Evolutionary conservation across 306 rosid genomes (phyloP), one percentile per base, ranked within the genome.

Genomic region (Quercus engelmannii): DNA sequence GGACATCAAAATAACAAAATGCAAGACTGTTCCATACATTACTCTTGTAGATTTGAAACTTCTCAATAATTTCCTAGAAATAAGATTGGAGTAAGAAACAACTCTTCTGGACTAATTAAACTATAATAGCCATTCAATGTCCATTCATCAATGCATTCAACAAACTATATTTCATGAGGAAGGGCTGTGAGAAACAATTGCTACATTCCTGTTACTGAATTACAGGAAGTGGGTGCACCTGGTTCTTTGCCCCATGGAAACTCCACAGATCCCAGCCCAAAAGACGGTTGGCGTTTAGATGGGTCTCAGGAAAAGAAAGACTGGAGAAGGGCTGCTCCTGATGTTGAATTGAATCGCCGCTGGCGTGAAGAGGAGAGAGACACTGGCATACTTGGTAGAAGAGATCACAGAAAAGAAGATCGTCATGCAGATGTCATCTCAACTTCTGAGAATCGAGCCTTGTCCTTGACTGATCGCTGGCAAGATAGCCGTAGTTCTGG

Each of bases 331-430:
- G 74, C 83, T 83, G 78, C 75, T 52, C 87, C 95, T 28, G 95
- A 89, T 76, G 80, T 80, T 78, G 91, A 89, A 59, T 77, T 74
- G 55, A 89, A 67, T 38, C 89, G 89, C 55, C 91, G 90, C 81
- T 91, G 95, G 95, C 92, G 95, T 78, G 95, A 91, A 76, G 95
- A 91, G 89, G 95, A 91, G 89, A 88, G 95, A 79, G 95, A 91
- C 80, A 89, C 95, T 35, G 83, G 88, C 80, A 82, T 87, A 84
- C 91, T 89, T 74, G 91, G 92, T 79, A 82, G 92, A 85, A 85
- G 91, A 82, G 92, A 89, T 74, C 91, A 89, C 26, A 85, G 89
- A 80, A 91, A 89, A 87, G 92, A 88, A 51, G 95, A 91, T 74
- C 89, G 92, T 58, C 89, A 89, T 71, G 35, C 75, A 20, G 94